phyloP scores from a whole-genome alignment of 805 yeast genomes.

The Candida sphagnicola region DNA sequence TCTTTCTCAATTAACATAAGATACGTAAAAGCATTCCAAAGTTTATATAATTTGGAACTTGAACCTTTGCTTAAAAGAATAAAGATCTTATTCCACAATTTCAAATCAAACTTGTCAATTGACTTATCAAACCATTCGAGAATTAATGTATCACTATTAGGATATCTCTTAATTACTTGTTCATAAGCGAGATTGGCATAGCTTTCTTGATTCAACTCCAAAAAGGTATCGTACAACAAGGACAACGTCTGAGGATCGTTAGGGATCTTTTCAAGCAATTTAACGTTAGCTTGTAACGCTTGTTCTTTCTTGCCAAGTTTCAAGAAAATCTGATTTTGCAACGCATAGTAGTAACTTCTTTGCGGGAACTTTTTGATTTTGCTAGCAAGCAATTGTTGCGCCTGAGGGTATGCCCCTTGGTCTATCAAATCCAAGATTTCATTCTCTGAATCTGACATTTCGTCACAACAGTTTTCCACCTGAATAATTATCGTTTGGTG shows the following conservation, averaged over 20 bases:
- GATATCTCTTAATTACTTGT: constrained; percentile 54
- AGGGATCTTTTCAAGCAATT: constrained; percentile 36
- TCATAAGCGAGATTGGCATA: constrained; percentile 53
- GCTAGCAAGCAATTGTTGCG: constrained; percentile 44
- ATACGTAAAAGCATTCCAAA: constrained; percentile 58
- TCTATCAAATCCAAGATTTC: constrained; percentile 43
- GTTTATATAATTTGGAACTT: constrained; percentile 27
- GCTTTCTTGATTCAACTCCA: constrained; percentile 23
- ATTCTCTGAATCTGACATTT: constrained; percentile 20
- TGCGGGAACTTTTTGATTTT: constrained; percentile 56
- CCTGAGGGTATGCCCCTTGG: constrained; percentile 50
- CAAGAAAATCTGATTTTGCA: constrained; percentile 33
- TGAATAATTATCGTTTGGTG: no score
- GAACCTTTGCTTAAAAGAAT: constrained; percentile 35
- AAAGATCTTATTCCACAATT: constrained; percentile 51
- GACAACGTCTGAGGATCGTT: constrained; percentile 53
- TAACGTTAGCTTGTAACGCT: constrained; percentile 28
- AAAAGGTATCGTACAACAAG: constrained; percentile 44
- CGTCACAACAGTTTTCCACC: no score
- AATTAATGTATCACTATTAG: constrained; percentile 37
- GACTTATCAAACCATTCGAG: constrained; percentile 57
- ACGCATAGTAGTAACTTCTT: constrained; percentile 49
- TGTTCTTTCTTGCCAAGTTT: constrained; percentile 27
- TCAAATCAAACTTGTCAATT: constrained; percentile 42
- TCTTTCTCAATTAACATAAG: constrained; percentile 34